Evolutionary conservation across 2,329 filamentous ascomycete species (phyloP).

Genomic region (Parastagonospora avenae): DNA sequence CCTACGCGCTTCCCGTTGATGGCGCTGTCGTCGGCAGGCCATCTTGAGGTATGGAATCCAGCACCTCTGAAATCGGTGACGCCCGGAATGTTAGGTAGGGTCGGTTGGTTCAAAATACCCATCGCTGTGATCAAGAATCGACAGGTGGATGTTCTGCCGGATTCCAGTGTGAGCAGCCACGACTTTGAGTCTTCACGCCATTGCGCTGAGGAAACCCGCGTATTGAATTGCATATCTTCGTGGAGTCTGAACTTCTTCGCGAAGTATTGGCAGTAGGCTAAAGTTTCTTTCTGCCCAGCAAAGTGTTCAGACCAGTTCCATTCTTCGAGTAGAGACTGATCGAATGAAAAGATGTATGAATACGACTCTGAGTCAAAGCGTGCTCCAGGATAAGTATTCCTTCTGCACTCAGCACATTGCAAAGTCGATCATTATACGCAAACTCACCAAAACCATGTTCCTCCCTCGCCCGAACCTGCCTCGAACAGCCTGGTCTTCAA

Average conservation of each 20-base stretch:
- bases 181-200: slow-evolving; percentile 21
- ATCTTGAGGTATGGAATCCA: slow-evolving; percentile 14
- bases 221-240: slow-evolving; percentile 32
- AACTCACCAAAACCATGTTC: slow-evolving; percentile 43
- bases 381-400: slow-evolving; percentile 56
- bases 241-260: slow-evolving; percentile 52
- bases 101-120: slow-evolving; percentile 27
- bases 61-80: slow-evolving; percentile 24
- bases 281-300: slow-evolving; percentile 51
- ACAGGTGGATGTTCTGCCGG: slow-evolving; percentile 18
- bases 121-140: slow-evolving; percentile 26
- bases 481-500: slow-evolving; percentile 34
- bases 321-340: slow-evolving; percentile 50
- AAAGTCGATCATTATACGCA: background rate
- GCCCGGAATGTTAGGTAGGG: slow-evolving; percentile 25
- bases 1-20: slow-evolving; percentile 12
- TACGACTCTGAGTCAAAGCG: slow-evolving; percentile 55
- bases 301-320: slow-evolving; percentile 50
- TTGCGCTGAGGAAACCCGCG: slow-evolving; percentile 13
- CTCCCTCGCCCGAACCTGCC: slow-evolving; percentile 44
- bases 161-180: slow-evolving; percentile 19
- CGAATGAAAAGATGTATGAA: slow-evolving; percentile 54
- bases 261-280: slow-evolving; percentile 55
- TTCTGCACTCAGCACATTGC: slow-evolving; percentile 11
- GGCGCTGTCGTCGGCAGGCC: slow-evolving; percentile 6